phyloP scores from a whole-genome alignment of 345 rosid genomes.

The Kernera saxatilis region DNA sequence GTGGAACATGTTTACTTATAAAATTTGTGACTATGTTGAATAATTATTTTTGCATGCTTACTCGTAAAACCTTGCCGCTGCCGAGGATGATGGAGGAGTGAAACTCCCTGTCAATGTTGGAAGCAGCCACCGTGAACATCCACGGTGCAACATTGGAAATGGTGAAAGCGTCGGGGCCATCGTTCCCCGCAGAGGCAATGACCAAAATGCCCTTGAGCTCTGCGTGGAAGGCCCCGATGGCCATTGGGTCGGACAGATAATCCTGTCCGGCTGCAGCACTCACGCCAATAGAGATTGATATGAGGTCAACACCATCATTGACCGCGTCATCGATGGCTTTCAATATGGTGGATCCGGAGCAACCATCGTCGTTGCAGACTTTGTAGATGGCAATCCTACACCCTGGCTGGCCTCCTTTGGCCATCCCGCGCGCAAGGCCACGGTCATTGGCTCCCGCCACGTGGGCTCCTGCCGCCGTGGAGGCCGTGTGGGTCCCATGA shows the following conservation, averaged over 20 bases:
- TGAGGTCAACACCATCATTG: conserved; percentile 43
- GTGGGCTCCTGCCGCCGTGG: conserved; percentile 38
- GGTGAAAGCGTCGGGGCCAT: conserved; percentile 27
- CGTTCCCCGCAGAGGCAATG: conserved; percentile 27
- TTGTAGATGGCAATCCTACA: conserved; percentile 43
- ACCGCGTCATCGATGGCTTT: conserved; percentile 45
- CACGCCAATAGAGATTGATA: conserved; percentile 40
- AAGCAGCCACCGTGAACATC: conserved; percentile 44
- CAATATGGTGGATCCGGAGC: conserved; percentile 29
- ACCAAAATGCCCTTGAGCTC: conserved; percentile 31
- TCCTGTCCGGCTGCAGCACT: conserved; percentile 13
- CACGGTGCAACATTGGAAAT: conserved; percentile 41
- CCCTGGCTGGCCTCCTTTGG: conserved; percentile 33
- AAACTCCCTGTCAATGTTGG: conserved; percentile 40
- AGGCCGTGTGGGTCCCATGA: conserved; percentile 51
- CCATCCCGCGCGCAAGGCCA: conserved; percentile 41
- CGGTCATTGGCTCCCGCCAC: conserved; percentile 35
- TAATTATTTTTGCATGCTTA: conserved; percentile 27
- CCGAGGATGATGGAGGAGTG: conserved; percentile 25
- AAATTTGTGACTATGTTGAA: conserved; percentile 24
- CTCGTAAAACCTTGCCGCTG: conserved; percentile 26
- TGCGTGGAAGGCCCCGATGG: conserved; percentile 43
- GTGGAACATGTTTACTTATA: neutral
- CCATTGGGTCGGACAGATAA: conserved; percentile 31
- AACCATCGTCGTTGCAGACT: conserved; percentile 33